Percentiles rank a stretch among this genome's conserved stretches.
phyloP scores from a whole-genome alignment of 192 early-diverging fungal genomes.

The Umbelopsis sp. region DNA sequence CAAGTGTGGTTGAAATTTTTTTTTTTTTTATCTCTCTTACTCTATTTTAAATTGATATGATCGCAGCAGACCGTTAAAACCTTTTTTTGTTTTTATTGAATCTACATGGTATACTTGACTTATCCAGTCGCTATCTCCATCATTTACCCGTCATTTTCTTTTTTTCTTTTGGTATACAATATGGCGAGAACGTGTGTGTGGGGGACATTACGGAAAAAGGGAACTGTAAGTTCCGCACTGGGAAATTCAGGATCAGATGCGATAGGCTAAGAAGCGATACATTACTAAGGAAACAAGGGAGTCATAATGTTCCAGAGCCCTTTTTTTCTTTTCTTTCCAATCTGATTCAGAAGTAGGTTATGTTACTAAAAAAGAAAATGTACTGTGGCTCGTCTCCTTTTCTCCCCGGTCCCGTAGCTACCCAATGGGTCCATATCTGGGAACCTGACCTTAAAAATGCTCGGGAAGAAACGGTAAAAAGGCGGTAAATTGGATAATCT shows the following conservation, averaged over 20 bases:
- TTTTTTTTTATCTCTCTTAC: neutral
- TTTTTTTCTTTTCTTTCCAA: neutral
- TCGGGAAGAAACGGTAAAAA: constrained; percentile 13
- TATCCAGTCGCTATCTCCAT: no score
- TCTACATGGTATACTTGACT: no score
- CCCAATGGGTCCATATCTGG: neutral
- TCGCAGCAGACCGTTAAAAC: no score
- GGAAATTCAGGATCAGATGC: neutral
- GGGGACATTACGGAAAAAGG: neutral
- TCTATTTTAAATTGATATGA: neutral
- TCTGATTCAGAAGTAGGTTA: neutral
- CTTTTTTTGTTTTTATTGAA: no score
- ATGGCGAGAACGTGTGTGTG: neutral
- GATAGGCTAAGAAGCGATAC: neutral
- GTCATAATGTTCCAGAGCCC: neutral
- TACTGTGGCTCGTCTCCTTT: neutral
- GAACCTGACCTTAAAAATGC: neutral
- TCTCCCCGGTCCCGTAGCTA: neutral
- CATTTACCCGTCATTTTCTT: neutral
- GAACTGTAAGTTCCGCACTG: neutral
- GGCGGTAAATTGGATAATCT: neutral
- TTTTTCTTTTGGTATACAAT: neutral
- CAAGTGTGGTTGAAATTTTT: neutral
- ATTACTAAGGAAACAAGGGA: neutral
- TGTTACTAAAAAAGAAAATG: neutral